These are phyloP conservation scores for Conticribra guillardii DNA, from an alignment of 108 stramenopile genomes.

Conservation along the genomic window DNA sequence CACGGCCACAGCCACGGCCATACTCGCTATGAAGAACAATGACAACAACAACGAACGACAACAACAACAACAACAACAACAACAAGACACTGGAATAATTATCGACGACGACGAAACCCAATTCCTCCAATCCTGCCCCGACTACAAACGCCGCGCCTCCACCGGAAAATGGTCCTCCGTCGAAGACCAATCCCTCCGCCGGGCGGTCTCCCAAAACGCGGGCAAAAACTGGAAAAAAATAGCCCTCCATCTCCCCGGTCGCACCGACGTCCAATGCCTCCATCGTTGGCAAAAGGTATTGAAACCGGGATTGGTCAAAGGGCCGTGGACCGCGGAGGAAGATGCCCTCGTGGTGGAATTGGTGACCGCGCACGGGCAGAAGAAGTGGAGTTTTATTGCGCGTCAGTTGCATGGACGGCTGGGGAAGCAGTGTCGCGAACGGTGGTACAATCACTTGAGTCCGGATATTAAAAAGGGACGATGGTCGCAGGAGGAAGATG, in stretches of 20 bases:
- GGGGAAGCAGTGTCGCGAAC: constrained; percentile 99
- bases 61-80: neutral
- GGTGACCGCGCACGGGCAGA: constrained; percentile 80
- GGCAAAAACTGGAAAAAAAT: constrained; percentile 98
- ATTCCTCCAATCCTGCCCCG: constrained; percentile 18
- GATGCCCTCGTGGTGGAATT: constrained; percentile 81
- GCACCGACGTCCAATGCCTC: constrained; percentile 96
- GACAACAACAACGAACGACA: too few relatives aligned
- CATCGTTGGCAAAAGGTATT: constrained; percentile 99
- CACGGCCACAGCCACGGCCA: too few relatives aligned
- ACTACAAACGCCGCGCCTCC: constrained; percentile 78
- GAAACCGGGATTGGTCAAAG: constrained; percentile 96
- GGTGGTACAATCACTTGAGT: constrained; percentile 98
- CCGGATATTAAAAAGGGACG: constrained; percentile 94
- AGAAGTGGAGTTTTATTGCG: constrained; percentile 94
- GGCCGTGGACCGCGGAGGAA: constrained; percentile 97
- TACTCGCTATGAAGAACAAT: too few relatives aligned
- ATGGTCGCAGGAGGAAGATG: constrained; percentile 94
- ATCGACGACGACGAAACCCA: constrained; percentile 42
- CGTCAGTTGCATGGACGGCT: constrained; percentile 90
- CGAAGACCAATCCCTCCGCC: constrained; percentile 78
- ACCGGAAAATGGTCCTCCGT: constrained; percentile 89
- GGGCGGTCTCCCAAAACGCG: constrained; percentile 86
- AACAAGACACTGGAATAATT: neutral
- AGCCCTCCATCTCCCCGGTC: constrained; percentile 73